Evolutionary conservation across 148 eudicot genomes (phyloP).

Genomic region (Vaccinium corymbosum): DNA sequence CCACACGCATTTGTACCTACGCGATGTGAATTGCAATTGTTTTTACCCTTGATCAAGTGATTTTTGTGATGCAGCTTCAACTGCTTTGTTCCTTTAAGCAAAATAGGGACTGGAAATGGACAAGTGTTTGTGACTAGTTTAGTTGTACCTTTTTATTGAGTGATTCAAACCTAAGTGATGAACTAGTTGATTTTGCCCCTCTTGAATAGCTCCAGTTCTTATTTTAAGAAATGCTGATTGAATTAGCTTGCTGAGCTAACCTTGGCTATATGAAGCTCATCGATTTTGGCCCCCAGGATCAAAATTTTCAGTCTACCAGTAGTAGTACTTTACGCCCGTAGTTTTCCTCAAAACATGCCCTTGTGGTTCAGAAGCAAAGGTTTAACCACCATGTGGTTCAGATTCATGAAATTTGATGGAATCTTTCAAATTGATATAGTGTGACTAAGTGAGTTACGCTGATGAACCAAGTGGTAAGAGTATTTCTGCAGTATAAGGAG

Average conservation of each 20-base stretch:
- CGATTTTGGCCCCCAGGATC: not conserved
- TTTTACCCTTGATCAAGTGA: not conserved
- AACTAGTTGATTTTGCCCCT: not conserved
- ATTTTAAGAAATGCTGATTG: not conserved
- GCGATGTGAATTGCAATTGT: not conserved
- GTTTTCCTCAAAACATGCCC: not conserved
- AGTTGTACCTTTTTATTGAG: not conserved
- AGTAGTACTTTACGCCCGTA: not conserved
- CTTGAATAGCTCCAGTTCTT: conserved; percentile 6
- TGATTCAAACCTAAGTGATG: conserved; percentile 2
- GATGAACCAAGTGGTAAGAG: not conserved
- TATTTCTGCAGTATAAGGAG: not conserved
- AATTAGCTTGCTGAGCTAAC: not conserved
- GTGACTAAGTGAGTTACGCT: not conserved
- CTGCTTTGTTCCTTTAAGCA: not conserved
- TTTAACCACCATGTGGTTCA: not conserved
- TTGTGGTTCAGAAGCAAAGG: not conserved
- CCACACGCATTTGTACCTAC: not conserved
- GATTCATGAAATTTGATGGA: not conserved
- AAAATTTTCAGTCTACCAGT: not conserved
- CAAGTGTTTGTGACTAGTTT: not conserved
- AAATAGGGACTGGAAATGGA: conserved; percentile 1
- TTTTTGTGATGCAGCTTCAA: not conserved
- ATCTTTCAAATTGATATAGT: not conserved
- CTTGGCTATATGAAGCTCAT: not conserved